A percentile compares a stretch with the other conserved stretches of the same genome.
These are phyloP conservation scores for Phytophthora pinifolia DNA, from an alignment of 352 stramenopile species.

Conservation along the genomic window DNA sequence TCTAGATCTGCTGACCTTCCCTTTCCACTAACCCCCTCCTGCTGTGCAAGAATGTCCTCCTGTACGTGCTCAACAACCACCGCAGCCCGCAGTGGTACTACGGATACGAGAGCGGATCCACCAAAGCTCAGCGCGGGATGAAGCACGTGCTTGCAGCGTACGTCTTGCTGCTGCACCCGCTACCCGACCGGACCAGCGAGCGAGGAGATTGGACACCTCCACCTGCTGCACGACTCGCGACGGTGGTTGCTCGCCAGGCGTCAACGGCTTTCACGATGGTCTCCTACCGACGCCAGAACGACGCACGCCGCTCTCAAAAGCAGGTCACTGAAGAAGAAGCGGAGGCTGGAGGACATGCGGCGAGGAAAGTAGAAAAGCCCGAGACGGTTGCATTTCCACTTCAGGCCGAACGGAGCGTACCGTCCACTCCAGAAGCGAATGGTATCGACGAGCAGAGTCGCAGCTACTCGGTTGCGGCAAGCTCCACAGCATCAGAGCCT, in stretches of 20 bases:
- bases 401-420: too few species aligned
- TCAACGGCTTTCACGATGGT: slow-evolving; percentile 32
- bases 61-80: slow-evolving; percentile 42
- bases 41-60: slow-evolving; percentile 22
- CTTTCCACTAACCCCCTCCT: too few species aligned
- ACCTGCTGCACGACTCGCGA: slow-evolving; percentile 1
- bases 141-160: slow-evolving; percentile 35
- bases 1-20: too few species aligned
- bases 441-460: too few species aligned
- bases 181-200: neutral
- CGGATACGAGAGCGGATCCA: slow-evolving; percentile 42
- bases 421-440: too few species aligned
- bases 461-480: too few species aligned
- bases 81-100: slow-evolving; percentile 42
- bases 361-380: too few species aligned
- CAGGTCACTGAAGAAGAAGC: too few species aligned
- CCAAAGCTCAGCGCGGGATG: slow-evolving; percentile 36
- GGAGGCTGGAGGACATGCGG: too few species aligned
- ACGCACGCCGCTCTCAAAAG: neutral
- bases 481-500: too few species aligned
- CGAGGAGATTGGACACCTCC: neutral
- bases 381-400: too few species aligned
- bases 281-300: slow-evolving; percentile 31
- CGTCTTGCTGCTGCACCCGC: slow-evolving; percentile 23
- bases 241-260: slow-evolving; percentile 26